phyloP scores from a whole-genome alignment of 352 stramenopile genomes.

The Pythium dissotocum region DNA sequence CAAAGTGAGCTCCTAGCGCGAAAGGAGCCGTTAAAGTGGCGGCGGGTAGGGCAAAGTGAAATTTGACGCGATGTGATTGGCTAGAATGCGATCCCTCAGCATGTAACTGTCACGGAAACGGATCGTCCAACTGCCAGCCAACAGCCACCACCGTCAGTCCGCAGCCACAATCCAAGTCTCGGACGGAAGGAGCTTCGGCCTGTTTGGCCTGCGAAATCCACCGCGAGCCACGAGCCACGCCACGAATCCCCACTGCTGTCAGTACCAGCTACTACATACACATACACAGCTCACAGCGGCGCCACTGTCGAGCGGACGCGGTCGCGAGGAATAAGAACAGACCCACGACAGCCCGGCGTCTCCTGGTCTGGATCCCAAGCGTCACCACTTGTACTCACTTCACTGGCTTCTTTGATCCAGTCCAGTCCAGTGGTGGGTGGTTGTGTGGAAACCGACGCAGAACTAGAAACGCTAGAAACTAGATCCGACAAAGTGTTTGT shows the following conservation, averaged over 20 bases:
- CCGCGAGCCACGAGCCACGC: background rate
- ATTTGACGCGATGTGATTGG: constrained; percentile 14
- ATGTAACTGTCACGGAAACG: constrained; percentile 30
- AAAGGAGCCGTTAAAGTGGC: constrained; percentile 6
- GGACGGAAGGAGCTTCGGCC: background rate
- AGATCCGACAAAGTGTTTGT: background rate
- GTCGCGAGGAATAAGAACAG: background rate
- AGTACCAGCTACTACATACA: background rate
- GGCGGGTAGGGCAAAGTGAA: background rate
- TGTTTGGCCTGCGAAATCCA: background rate
- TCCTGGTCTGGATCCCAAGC: background rate
- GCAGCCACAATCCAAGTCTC: constrained; percentile 5
- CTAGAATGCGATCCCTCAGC: constrained; percentile 6
- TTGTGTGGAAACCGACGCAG: constrained; percentile 1
- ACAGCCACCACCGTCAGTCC: constrained; percentile 16
- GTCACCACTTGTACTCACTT: background rate
- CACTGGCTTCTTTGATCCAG: background rate
- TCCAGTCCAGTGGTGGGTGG: background rate
- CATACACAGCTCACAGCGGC: background rate
- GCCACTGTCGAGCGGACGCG: no score
- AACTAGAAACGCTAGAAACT: background rate
- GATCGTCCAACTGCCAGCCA: constrained; percentile 31
- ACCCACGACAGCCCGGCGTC: no score
- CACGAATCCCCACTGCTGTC: background rate
- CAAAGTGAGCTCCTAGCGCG: constrained; percentile 12